phyloP scores from a whole-genome alignment of 441 rosid species.

The Flueggea neowawraea region DNA sequence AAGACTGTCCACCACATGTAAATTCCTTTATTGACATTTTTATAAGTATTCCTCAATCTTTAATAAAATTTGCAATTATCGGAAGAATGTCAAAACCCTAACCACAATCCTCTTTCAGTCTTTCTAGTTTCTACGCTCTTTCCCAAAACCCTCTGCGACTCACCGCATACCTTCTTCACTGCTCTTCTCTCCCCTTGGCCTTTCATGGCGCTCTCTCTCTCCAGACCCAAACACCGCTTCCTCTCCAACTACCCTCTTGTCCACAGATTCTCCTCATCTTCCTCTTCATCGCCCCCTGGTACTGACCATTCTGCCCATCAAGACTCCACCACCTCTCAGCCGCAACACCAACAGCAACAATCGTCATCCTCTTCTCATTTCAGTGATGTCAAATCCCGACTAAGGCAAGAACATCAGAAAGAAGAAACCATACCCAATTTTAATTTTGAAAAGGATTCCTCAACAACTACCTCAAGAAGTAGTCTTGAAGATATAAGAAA shows the following conservation, averaged over 20 bases:
- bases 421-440: conserved; percentile 10
- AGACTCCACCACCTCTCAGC: conserved; percentile 3
- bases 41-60: no score
- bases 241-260: conserved; percentile 34
- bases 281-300: conserved; percentile 7
- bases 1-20: no score
- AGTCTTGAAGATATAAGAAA: conserved; percentile 28
- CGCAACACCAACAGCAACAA: conserved; percentile 2
- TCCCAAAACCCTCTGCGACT: background rate
- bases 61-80: no score
- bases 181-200: background rate
- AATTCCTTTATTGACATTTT: no score
- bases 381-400: conserved; percentile 41
- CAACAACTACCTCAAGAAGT: conserved; percentile 8
- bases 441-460: background rate
- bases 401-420: conserved; percentile 14
- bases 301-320: background rate
- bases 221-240: conserved; percentile 33
- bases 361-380: conserved; percentile 29
- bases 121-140: no score
- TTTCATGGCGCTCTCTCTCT: conserved; percentile 50
- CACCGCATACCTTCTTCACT: background rate
- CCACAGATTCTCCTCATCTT: conserved; percentile 45
- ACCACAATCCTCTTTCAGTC: no score
- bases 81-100: no score